These are phyloP conservation scores for Berkeleyomyces basicola DNA, from an alignment of 2,329 filamentous ascomycete species.

Conservation along the genomic window DNA sequence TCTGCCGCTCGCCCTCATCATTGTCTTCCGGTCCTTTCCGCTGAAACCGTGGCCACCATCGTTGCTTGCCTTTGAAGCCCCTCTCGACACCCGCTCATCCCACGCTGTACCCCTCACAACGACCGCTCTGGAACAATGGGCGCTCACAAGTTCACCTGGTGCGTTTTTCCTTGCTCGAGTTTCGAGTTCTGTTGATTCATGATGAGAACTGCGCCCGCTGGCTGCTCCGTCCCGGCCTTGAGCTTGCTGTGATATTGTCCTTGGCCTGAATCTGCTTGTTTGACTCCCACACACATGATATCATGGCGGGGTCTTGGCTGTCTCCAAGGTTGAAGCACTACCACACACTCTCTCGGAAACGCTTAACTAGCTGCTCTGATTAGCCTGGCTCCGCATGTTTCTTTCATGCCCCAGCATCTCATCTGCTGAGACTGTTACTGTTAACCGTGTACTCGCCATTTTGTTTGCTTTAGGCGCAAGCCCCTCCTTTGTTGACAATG, in stretches of 20 bases:
- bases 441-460: not conserved
- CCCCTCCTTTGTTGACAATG: not conserved
- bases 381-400: too few species aligned
- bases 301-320: not conserved
- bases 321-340: too few species aligned
- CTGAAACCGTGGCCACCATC: not conserved
- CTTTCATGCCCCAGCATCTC: too few species aligned
- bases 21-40: not conserved
- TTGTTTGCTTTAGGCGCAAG: not conserved
- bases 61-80: not conserved
- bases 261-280: not conserved
- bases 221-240: not conserved
- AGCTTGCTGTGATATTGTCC: not conserved
- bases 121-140: conserved; percentile 12
- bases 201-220: not conserved
- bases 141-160: conserved; percentile 13
- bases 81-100: not conserved
- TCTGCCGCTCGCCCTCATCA: not conserved
- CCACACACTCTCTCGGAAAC: too few species aligned
- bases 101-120: not conserved
- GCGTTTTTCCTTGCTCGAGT: not conserved
- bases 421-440: not conserved
- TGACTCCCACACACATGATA: not conserved
- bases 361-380: too few species aligned
- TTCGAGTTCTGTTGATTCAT: not conserved